Conservation (phyloP, 192 early-diverging fungal genomes). For the Coemansia sp. region DNA sequence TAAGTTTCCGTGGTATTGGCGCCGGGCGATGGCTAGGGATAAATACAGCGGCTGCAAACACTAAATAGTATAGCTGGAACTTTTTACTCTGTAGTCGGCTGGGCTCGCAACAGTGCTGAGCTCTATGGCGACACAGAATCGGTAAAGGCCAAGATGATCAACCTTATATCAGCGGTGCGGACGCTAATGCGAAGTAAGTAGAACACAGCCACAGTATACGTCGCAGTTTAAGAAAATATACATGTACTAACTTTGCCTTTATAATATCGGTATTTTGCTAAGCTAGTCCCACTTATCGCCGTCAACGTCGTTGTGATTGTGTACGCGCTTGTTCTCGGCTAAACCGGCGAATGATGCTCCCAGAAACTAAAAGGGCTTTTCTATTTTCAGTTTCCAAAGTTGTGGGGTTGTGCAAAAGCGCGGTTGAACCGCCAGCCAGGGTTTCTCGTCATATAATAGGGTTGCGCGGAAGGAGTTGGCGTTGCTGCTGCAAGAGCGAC, state of each 20-base stretch:
- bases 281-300: conserved; percentile 68
- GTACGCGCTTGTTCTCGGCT: conserved; percentile 81
- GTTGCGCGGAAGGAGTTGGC: background rate
- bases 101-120: conserved; percentile 59
- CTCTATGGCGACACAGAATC: conserved; percentile 68
- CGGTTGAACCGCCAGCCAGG: background rate
- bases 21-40: background rate
- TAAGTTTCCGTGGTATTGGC: conserved; percentile 44
- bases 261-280: background rate
- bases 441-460: background rate
- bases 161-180: conserved; percentile 86
- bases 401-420: background rate
- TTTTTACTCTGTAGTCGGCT: conserved; percentile 63
- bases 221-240: background rate
- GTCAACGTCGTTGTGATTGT: conserved; percentile 79
- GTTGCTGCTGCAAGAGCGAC: background rate
- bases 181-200: conserved; percentile 72
- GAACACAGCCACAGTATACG: background rate
- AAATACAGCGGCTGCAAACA: background rate
- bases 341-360: conserved; percentile 8
- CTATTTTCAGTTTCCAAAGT: background rate
- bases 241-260: background rate
- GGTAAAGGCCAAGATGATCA: conserved; percentile 78
- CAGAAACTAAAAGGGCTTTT: background rate
- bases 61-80: background rate